These are phyloP conservation scores for Monosporascus sp. DNA, from an alignment of 2,329 filamentous ascomycete species.

Conservation along the genomic window DNA sequence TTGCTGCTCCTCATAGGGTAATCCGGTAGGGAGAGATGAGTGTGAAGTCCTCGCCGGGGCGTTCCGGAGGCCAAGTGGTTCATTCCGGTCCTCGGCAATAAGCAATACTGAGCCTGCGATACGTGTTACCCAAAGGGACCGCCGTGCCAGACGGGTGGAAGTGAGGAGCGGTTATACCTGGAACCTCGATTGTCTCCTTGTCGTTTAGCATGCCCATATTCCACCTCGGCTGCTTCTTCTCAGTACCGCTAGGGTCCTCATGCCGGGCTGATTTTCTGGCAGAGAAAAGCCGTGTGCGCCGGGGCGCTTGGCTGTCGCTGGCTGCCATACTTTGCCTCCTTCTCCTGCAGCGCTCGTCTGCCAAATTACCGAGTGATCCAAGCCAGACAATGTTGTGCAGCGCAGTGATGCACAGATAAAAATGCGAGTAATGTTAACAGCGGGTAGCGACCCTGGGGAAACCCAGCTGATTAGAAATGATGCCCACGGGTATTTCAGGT, in stretches of 20 bases:
- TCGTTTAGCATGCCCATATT: conserved; percentile 81
- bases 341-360: neutral
- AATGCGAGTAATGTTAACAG: neutral
- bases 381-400: neutral
- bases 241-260: conserved; percentile 6
- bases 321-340: conserved; percentile 12
- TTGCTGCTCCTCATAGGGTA: conserved; percentile 30
- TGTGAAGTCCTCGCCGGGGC: conserved; percentile 52
- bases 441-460: neutral
- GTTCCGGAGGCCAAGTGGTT: conserved; percentile 54
- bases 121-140: conserved; percentile 3
- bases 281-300: conserved; percentile 16
- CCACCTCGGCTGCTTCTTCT: conserved; percentile 33
- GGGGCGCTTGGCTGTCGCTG: conserved; percentile 4
- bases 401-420: neutral
- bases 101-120: conserved; percentile 51
- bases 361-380: neutral
- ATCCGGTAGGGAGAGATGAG: conserved; percentile 49
- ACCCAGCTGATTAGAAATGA: neutral
- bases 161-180: conserved; percentile 49
- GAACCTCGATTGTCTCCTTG: conserved; percentile 75
- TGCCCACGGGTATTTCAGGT: neutral
- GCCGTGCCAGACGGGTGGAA: neutral
- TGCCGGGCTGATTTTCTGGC: conserved; percentile 4
- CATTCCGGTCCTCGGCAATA: conserved; percentile 49